Percentiles rank a stretch among this genome's conserved stretches.
Evolutionary conservation across 129 eudicot genomes (phyloP).

Genomic region (Escallonia herrerae): DNA sequence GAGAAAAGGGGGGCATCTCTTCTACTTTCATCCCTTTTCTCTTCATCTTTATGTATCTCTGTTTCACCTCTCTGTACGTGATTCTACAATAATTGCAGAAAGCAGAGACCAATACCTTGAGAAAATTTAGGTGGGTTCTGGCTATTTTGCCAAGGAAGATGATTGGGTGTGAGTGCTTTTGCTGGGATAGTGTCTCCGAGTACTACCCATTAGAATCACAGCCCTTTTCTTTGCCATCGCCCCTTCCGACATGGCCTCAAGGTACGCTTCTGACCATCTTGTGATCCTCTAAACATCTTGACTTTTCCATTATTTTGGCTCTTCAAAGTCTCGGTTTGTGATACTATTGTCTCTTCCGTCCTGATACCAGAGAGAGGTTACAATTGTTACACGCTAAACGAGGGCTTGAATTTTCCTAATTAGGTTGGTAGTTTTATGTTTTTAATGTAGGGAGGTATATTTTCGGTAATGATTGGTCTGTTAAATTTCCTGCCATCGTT

Average conservation of each 20-base stretch:
- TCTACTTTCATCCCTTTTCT: slow-evolving; percentile 6
- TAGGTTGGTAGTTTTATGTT: too few relatives aligned
- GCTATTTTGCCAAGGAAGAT: slow-evolving; percentile 13
- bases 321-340: too few relatives aligned
- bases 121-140: slow-evolving; percentile 1
- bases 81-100: not conserved
- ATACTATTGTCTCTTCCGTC: too few relatives aligned
- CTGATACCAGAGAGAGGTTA: too few relatives aligned
- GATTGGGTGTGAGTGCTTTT: slow-evolving; percentile 51
- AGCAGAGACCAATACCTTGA: not conserved
- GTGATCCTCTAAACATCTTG: too few relatives aligned
- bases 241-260: slow-evolving; percentile 86
- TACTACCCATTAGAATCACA: slow-evolving; percentile 21
- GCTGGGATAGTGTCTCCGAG: slow-evolving; percentile 36
- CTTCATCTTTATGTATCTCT: too few relatives aligned
- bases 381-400: too few relatives aligned
- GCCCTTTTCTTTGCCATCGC: slow-evolving; percentile 65
- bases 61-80: not conserved
- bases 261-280: slow-evolving; percentile 25
- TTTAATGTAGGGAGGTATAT: too few relatives aligned
- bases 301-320: too few relatives aligned
- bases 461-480: too few relatives aligned
- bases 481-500: too few relatives aligned
- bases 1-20: not conserved
- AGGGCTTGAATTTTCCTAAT: too few relatives aligned